Conservation (phyloP, 495 filamentous ascomycete species). For the Penicillium crystallinum region DNA sequence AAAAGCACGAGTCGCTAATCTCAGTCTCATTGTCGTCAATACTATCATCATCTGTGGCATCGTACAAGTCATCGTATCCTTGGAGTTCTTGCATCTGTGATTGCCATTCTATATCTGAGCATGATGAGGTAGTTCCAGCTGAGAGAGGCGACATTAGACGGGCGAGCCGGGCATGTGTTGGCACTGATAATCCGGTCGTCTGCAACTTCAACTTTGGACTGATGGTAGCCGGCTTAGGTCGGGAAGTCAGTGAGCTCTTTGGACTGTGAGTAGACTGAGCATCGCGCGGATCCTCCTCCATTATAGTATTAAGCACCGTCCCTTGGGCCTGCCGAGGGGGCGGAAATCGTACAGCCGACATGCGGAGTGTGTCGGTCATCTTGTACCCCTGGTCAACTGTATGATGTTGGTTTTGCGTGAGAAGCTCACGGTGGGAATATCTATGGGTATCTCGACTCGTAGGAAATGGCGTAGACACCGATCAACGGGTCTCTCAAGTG, state of each 20-base stretch:
- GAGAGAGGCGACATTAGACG: constrained; percentile 36
- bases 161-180: constrained; percentile 24
- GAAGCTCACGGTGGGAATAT: constrained; percentile 13
- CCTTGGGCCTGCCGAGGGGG: constrained; percentile 67
- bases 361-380: constrained; percentile 59
- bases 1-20: constrained; percentile 44
- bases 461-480: constrained; percentile 34
- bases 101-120: constrained; percentile 44
- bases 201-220: constrained; percentile 37
- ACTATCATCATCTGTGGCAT: constrained; percentile 67
- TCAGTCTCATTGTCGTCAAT: constrained; percentile 33
- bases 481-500: constrained; percentile 34
- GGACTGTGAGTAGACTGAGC: constrained; percentile 21
- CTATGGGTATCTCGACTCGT: constrained; percentile 36
- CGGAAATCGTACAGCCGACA: constrained; percentile 50
- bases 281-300: constrained; percentile 63
- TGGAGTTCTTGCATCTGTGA: constrained; percentile 48
- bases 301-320: constrained; percentile 78
- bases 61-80: constrained; percentile 78
- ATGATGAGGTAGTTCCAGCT: constrained; percentile 35
- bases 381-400: constrained; percentile 22
- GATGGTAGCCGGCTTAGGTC: constrained; percentile 6
- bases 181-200: constrained; percentile 31
- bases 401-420: constrained; percentile 17
- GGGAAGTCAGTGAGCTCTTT: constrained; percentile 1